Evolutionary conservation across 192 early-diverging fungal species (phyloP), one percentile per base, ranked within the genome.

Genomic region (Coemansia sp.): DNA sequence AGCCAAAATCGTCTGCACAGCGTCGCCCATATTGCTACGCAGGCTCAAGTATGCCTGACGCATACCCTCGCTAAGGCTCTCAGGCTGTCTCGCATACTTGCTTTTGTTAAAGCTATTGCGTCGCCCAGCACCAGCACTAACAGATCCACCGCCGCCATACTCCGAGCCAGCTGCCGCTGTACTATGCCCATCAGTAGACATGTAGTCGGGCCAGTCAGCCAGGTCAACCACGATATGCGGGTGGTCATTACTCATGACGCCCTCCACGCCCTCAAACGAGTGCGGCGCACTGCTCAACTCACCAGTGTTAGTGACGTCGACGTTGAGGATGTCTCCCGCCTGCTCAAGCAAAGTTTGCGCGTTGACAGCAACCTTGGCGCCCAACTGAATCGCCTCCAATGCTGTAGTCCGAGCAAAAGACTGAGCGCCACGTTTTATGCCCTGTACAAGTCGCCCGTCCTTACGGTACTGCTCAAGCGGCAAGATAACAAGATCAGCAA

Each of bases 391-490:
- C 1, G 95, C 93, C 70, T 96, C 95, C 78, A 94, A 85, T 4
- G 97, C 93, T 0, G 97, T 94, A 0, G 94, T 89, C 45, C 88
- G 87, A 1, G 92, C 91, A 86, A 99, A 97, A 4, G 93, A 92
- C 56, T 91, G 88, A 6, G 94, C 92, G 9, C 95, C 95, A 36
- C 87, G 88, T 75, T 95, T 93, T 15, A 98, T 74, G 72, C 91
- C 94, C 66, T 91, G 88, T 48, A 99, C 86, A 24, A 97, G 85
- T 11, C 91, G 84, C 24, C 97, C 97, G 68, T 99, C 97, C 66
- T 90, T 88, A 48, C 89, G 87, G 70, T 96, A 99, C 75, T 98
- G 95, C 73, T 96, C 91, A 68, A 97, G 86, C 1, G 97, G 97
- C 62, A 99, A 77, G 1, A 96, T 77, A 6, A 99, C 88, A 20